These are phyloP conservation scores for Bacterosira constricta DNA, from an alignment of 108 stramenopile genomes.

Conservation along the genomic window DNA sequence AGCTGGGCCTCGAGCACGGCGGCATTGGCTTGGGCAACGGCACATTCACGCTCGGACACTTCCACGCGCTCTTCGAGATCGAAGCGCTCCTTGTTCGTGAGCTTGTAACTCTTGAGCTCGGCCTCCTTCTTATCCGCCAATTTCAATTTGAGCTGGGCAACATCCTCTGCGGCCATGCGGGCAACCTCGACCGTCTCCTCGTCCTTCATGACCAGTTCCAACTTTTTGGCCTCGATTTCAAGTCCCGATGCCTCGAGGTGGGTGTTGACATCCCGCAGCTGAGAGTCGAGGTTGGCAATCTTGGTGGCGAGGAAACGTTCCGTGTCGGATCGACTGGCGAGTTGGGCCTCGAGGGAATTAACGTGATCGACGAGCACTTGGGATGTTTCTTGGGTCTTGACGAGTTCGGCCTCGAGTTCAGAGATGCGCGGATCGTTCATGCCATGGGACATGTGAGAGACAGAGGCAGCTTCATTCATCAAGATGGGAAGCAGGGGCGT, in stretches of 20 bases:
- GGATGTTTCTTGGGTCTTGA: conserved; percentile 70
- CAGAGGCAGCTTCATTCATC: neutral
- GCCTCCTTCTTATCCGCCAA: conserved; percentile 27
- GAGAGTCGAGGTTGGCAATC: conserved; percentile 68
- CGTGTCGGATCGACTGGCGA: conserved; percentile 63
- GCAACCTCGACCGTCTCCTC: conserved; percentile 26
- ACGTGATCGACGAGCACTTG: conserved; percentile 84
- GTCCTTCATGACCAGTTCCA: conserved; percentile 50
- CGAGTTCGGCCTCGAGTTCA: conserved; percentile 64
- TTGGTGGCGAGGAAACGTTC: conserved; percentile 79
- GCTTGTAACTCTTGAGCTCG: conserved; percentile 36
- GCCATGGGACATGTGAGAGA: neutral
- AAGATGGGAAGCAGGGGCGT: too few relatives aligned
- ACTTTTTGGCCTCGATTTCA: conserved; percentile 19
- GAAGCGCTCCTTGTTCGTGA: conserved; percentile 50
- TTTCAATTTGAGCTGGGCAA: conserved; percentile 25
- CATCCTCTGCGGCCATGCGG: conserved; percentile 19
- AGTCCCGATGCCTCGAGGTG: conserved; percentile 44
- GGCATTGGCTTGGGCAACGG: conserved; percentile 55
- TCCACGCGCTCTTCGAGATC: conserved; percentile 40
- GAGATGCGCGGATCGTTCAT: conserved; percentile 24
- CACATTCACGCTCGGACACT: conserved; percentile 52
- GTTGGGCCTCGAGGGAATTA: conserved; percentile 74
- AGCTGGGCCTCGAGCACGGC: conserved; percentile 69
- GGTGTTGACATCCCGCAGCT: conserved; percentile 40